Evolutionary conservation across 2,329 filamentous ascomycete genomes (phyloP).

Genomic region (Cercospora sp.): DNA sequence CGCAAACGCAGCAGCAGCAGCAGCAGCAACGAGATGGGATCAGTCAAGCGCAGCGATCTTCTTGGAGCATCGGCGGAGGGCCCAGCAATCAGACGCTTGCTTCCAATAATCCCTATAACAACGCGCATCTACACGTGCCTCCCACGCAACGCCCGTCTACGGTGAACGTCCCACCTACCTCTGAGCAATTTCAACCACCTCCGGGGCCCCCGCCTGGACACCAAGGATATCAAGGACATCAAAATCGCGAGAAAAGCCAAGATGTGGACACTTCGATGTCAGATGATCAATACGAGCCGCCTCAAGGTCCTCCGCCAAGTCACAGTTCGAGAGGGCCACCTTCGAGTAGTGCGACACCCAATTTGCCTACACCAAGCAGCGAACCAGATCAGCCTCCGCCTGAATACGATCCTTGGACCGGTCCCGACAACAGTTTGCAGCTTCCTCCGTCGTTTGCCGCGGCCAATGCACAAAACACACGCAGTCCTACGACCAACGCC

Average conservation of each 20-base stretch:
- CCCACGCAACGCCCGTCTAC: conserved; percentile 23
- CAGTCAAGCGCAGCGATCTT: conserved; percentile 15
- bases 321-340: conserved; percentile 14
- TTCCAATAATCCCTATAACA: conserved; percentile 28
- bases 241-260: conserved; percentile 17
- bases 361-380: conserved; percentile 17
- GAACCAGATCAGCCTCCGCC: conserved; percentile 47
- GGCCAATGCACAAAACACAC: conserved; percentile 51
- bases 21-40: conserved; percentile 9
- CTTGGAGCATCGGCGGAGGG: conserved; percentile 25
- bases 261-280: conserved; percentile 16
- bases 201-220: conserved; percentile 31
- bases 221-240: conserved; percentile 25
- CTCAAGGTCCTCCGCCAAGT: conserved; percentile 36
- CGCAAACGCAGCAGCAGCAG: conserved; percentile 12
- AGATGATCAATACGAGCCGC: conserved; percentile 33
- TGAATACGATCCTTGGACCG: conserved; percentile 69
- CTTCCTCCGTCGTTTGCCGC: conserved; percentile 65
- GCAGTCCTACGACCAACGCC: conserved; percentile 69
- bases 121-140: conserved; percentile 16
- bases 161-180: conserved; percentile 18
- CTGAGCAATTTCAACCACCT: conserved; percentile 36
- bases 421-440: conserved; percentile 73
- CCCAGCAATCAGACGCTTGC: conserved; percentile 18
- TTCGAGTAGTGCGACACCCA: conserved; percentile 22